These are phyloP conservation scores for Actinomortierella ambigua DNA, from an alignment of 371 early-diverging fungal species.

Conservation along the genomic window DNA sequence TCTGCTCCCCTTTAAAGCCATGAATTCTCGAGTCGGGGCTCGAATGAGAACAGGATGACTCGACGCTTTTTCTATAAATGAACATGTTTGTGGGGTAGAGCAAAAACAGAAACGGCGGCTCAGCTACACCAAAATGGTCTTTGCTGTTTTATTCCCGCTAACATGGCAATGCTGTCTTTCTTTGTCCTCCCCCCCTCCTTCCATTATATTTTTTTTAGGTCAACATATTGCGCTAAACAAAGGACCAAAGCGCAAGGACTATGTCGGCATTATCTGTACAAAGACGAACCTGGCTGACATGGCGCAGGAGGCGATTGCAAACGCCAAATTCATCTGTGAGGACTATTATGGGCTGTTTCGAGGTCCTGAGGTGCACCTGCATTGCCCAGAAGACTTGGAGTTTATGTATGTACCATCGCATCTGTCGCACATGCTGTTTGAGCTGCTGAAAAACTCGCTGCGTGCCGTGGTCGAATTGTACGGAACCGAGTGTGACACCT, in stretches of 20 bases:
- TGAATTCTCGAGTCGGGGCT: background rate
- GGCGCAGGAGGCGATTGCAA: conserved; percentile 88
- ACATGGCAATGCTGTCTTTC: too few relatives aligned
- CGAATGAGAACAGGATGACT: too few relatives aligned
- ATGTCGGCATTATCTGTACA: conserved; percentile 96
- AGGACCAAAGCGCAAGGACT: conserved; percentile 66
- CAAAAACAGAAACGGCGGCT: too few relatives aligned
- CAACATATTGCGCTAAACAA: conserved; percentile 80
- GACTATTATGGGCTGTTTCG: conserved; percentile 87
- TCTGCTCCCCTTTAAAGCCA: too few relatives aligned
- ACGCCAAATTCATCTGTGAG: conserved; percentile 92
- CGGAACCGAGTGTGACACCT: conserved; percentile 87
- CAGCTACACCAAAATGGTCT: too few relatives aligned
- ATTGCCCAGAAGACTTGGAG: conserved; percentile 84
- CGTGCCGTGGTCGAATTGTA: conserved; percentile 94
- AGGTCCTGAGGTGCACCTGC: conserved; percentile 83
- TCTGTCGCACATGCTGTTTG: conserved; percentile 97
- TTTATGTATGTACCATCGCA: conserved; percentile 97
- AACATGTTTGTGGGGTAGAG: too few relatives aligned
- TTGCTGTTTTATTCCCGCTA: too few relatives aligned
- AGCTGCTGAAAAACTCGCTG: conserved; percentile 93
- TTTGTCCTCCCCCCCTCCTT: too few relatives aligned
- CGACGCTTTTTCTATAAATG: too few relatives aligned
- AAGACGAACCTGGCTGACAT: conserved; percentile 80
- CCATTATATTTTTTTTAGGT: conserved; percentile 48